A percentile compares a stretch with the other conserved stretches of the same genome.
These are phyloP conservation scores for Zasmidium cellare DNA, from an alignment of 2,329 filamentous ascomycete genomes.

Conservation along the genomic window DNA sequence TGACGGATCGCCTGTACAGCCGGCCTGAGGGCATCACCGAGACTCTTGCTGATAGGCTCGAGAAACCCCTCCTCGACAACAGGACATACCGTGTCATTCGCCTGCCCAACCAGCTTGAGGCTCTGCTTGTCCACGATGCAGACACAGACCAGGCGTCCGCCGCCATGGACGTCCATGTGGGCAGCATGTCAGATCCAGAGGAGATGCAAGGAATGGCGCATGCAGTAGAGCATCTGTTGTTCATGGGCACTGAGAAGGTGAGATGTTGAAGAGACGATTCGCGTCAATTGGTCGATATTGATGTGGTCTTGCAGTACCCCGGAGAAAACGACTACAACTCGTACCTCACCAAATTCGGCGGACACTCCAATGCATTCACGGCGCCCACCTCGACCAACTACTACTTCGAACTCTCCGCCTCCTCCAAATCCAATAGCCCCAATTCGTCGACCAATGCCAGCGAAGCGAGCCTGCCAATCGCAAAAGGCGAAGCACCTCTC, in stretches of 20 bases:
- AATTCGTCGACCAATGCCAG: slow-evolving; percentile 38
- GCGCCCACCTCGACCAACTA: slow-evolving; percentile 94
- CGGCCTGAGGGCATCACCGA: slow-evolving; percentile 29
- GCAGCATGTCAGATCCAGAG: slow-evolving; percentile 87
- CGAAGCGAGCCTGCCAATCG: slow-evolving; percentile 36
- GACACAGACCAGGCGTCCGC: slow-evolving; percentile 97
- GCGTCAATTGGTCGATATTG: no score
- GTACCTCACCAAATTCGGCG: slow-evolving; percentile 86
- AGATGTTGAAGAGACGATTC: no score
- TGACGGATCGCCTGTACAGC: slow-evolving; percentile 16
- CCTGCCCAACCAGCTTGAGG: slow-evolving; percentile 84
- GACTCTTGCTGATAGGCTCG: slow-evolving; percentile 64
- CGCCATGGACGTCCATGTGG: slow-evolving; percentile 91
- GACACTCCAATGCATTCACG: slow-evolving; percentile 93
- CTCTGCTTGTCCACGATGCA: slow-evolving; percentile 86
- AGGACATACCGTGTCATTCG: slow-evolving; percentile 84
- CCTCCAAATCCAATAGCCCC: slow-evolving; percentile 59
- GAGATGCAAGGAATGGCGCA: slow-evolving; percentile 95
- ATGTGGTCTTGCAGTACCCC: slow-evolving; percentile 64
- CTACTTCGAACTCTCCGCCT: slow-evolving; percentile 91
- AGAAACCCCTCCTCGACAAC: slow-evolving; percentile 83
- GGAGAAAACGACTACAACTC: slow-evolving; percentile 94
- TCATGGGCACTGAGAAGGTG: slow-evolving; percentile 97
- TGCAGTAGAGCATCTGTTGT: slow-evolving; percentile 91
- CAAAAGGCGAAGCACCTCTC: slow-evolving; percentile 58